Evolutionary conservation across 352 stramenopile species (phyloP), one percentile per base, ranked within the genome.

Genomic region (Globisporangium carolinianum): DNA sequence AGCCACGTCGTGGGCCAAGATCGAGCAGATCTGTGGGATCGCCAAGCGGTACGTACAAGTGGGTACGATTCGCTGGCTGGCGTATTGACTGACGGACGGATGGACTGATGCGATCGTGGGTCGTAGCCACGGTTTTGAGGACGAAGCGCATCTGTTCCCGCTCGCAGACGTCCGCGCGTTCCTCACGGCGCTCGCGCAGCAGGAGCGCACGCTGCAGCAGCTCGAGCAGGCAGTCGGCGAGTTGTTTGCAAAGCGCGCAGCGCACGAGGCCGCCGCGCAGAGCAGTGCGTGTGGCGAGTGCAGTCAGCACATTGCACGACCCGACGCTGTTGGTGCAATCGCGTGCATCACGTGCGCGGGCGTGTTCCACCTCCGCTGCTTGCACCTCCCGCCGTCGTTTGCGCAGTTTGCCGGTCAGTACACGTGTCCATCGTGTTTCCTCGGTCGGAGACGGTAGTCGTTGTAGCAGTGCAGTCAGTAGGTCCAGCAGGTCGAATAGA

Each of bases 81-180:
- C 24, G 1, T 32, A 32, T 24, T 24, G 24, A 24, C 24, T 32
- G 24, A 32, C 24, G 24, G 24, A 32, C 24, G 3, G 24, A 32
- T 3, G 24, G 24, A 32, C 2, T 32, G 24, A 32, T 32, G 24
- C 24, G 24, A 32, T 32, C 24, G 24, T 32, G 24, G 24, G 1
- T 32, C 24, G 24, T 57, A 89, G 76, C 18, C 61, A 77, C 47
- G 45, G 65, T 11, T 89, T 88, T 48, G 75, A 89, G 51, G 81
- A 91, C 36, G 78, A 91, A 63, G 66, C 69, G 17, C 78, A 91
- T 53, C 66, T 91, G 14, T 89, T 77, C 49, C 76, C 81, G 9
- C 64, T 91, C 17, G 69, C 66, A 32, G 75, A 67, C 0, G 38
- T 87, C 4, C 52, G 72, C 15, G 57, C 61, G 1, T 79, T 89